Base-by-base conservation (phyloP, 1,284 basidiomycete species). In the Earliella scabrosa region DNA sequence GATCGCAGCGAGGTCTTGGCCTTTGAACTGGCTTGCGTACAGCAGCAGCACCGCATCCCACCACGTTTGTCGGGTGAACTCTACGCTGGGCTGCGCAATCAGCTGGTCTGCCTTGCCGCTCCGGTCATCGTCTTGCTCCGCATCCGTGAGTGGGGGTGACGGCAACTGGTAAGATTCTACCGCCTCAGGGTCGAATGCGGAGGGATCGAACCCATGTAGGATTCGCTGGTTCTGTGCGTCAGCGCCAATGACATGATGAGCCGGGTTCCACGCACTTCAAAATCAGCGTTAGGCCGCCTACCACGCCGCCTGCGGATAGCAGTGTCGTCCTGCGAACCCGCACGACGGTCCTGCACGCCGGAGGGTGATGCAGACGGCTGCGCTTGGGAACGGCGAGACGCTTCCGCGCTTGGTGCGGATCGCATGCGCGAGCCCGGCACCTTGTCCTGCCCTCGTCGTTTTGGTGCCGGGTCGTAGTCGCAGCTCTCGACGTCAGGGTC, bases 381-480 rank as follows among this genome's bases (percentile, higher is more conserved):
- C 13, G 32, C n/a, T 14, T 38, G 32, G 7, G n/a, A 4, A 26
- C 34, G 13, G 6, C 32, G 23, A 1, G 31, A 24, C 23, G 38
- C 39, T n/a, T 21, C 23, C 18, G 32, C 18, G 16, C 21, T 43
- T 9, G n/a, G 16, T 4, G 8, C 40, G n/a, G 45, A 35, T 5
- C 53, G 47, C 2, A 18, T 34, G n/a, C 47, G 47, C 2, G 48
- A 39, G 21, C 47, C 48, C 1, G 49, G 40, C 8, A 49, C 18
- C 69, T 82, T 88, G 70, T 92, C 90, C 5, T 88, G 89, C 2
- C 90, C 90, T 40, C 90, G 80, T 34, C 90, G 84, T 63, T 86
- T 88, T 10, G 90, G 90, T 5, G 81, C 70, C n/a, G 80, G 47
- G 62, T 92, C 90, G 63, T 91, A 92, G 34, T 55, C 36, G 72